Evolutionary conservation across 2,329 filamentous ascomycete genomes (phyloP).

Genomic region (Zarea fungicola): DNA sequence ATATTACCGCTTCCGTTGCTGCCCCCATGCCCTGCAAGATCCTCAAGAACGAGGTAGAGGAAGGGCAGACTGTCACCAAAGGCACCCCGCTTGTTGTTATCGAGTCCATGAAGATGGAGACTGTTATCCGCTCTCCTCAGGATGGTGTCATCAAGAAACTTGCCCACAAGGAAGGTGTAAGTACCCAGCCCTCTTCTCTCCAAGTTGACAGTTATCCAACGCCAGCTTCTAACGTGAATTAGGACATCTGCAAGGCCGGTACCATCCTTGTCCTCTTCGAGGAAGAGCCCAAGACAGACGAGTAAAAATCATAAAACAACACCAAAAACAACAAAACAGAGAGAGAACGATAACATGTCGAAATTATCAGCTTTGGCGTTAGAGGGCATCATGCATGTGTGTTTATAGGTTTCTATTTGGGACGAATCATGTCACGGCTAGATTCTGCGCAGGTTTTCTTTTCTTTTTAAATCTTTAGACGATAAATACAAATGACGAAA

Average conservation of each 20-base stretch:
- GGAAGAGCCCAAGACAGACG: slow-evolving; percentile 34
- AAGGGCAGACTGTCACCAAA: slow-evolving; percentile 77
- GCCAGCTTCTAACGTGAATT: slow-evolving; percentile 18
- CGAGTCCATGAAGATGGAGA: slow-evolving; percentile 90
- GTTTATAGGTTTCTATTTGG: slow-evolving; percentile 12
- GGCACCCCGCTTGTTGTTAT: slow-evolving; percentile 85
- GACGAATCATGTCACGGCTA: slow-evolving; percentile 4
- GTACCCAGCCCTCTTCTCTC: too few relatives aligned
- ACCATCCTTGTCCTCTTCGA: slow-evolving; percentile 71
- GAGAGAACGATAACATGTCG: not conserved
- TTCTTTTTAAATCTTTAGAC: too few relatives aligned
- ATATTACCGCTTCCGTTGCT: slow-evolving; percentile 73
- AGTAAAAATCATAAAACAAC: slow-evolving; percentile 12
- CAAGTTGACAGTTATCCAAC: not conserved
- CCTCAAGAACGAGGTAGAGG: slow-evolving; percentile 77
- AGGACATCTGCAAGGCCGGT: slow-evolving; percentile 76
- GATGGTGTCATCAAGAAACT: slow-evolving; percentile 66
- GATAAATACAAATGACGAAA: slow-evolving; percentile 4
- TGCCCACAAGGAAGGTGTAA: slow-evolving; percentile 69
- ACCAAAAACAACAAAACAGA: not conserved
- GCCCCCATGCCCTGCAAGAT: slow-evolving; percentile 99
- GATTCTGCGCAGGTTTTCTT: not conserved
- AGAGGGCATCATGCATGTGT: slow-evolving; percentile 10
- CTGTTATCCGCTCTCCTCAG: slow-evolving; percentile 72
- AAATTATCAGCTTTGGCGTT: slow-evolving; percentile 11